These are phyloP conservation scores for Peronosclerospora sorghi DNA, from an alignment of 352 stramenopile genomes.

Conservation along the genomic window DNA sequence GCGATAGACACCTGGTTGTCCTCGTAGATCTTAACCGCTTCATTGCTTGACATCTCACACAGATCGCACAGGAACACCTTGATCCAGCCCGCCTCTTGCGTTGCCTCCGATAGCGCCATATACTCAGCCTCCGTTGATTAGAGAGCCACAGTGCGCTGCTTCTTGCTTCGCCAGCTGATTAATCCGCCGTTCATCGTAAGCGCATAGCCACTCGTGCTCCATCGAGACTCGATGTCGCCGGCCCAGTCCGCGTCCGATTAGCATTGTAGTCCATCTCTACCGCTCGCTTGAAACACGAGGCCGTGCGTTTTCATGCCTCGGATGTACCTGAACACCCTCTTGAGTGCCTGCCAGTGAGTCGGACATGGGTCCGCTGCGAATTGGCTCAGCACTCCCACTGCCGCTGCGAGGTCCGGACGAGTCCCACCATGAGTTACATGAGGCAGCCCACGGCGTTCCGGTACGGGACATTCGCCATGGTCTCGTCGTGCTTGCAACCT, in stretches of 20 bases:
- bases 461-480: not conserved
- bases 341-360: not conserved
- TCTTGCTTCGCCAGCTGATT: constrained; percentile 2
- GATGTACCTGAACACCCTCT: not conserved
- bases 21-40: constrained; percentile 11
- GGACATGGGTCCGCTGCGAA: not conserved
- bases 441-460: not conserved
- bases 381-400: not conserved
- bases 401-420: not conserved
- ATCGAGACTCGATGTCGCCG: not conserved
- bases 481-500: not conserved
- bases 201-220: not conserved
- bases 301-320: not conserved
- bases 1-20: constrained; percentile 11
- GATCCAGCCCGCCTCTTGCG: constrained; percentile 7
- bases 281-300: not conserved
- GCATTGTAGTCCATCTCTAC: not conserved
- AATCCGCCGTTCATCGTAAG: not conserved
- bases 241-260: not conserved
- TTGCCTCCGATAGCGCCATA: not conserved
- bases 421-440: not conserved
- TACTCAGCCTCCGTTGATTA: not conserved
- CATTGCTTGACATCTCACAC: constrained; percentile 5
- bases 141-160: constrained; percentile 1
- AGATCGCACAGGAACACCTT: constrained; percentile 8